Conservation (phyloP, 2,329 filamentous ascomycete species). For the Mycogone perniciosa region DNA sequence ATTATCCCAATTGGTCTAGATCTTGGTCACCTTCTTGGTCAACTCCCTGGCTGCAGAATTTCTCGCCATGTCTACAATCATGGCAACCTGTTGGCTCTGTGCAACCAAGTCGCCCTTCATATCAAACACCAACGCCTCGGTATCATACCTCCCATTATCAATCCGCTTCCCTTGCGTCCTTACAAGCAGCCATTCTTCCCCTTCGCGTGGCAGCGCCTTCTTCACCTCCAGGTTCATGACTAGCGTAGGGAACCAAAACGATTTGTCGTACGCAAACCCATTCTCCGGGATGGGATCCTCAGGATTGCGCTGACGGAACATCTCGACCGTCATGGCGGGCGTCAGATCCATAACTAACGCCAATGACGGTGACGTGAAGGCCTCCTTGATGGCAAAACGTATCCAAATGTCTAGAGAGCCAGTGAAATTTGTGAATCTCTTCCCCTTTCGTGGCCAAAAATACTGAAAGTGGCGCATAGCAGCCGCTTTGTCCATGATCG, state of each 20-base stretch:
- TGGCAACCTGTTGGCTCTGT: conserved; percentile 25
- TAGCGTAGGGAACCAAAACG: conserved; percentile 71
- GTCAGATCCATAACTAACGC: conserved; percentile 59
- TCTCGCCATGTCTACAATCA: conserved; percentile 22
- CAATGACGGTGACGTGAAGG: conserved; percentile 58
- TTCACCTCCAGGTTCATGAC: conserved; percentile 72
- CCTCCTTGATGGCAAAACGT: conserved; percentile 50
- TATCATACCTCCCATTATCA: conserved; percentile 65
- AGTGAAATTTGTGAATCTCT: too few relatives aligned
- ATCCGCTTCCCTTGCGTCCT: conserved; percentile 60
- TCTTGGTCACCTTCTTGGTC: neutral
- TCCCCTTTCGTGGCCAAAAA: conserved; percentile 9
- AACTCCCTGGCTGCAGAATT: conserved; percentile 13
- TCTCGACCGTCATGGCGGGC: conserved; percentile 60
- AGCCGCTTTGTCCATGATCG: conserved; percentile 20
- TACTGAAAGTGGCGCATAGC: conserved; percentile 24
- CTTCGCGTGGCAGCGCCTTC: conserved; percentile 59
- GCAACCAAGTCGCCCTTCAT: conserved; percentile 24
- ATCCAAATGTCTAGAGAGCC: conserved; percentile 46
- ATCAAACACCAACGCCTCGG: conserved; percentile 64
- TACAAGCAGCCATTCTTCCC: conserved; percentile 66
- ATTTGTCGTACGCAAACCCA: conserved; percentile 21
- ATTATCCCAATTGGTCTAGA: neutral
- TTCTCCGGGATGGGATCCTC: conserved; percentile 17
- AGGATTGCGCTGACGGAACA: conserved; percentile 28